Percentiles rank a stretch among this genome's conserved stretches.
phyloP scores from a whole-genome alignment of 306 rosid genomes.

The Malus orientalis region DNA sequence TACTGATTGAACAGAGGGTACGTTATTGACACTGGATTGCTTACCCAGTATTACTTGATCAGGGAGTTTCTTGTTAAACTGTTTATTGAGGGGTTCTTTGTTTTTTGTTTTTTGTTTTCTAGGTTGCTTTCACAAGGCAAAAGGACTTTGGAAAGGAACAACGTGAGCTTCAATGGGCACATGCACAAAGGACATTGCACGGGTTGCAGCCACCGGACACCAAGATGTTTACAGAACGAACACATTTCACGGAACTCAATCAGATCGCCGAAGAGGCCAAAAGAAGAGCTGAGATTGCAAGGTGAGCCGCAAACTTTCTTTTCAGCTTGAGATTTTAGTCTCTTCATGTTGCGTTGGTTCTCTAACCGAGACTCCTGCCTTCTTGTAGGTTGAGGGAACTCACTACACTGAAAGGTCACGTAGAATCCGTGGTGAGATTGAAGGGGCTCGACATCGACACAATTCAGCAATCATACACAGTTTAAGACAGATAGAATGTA shows the following conservation, averaged over 20 bases:
- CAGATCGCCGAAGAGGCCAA: slow-evolving; percentile 99
- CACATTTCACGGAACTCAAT: slow-evolving; percentile 80
- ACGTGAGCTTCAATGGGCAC: slow-evolving; percentile 98
- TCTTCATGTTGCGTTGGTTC: neutral
- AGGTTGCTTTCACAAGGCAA: slow-evolving; percentile 99
- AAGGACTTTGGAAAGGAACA: slow-evolving; percentile 99
- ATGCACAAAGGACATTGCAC: slow-evolving; percentile 90
- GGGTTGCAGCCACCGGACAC: slow-evolving; percentile 82
- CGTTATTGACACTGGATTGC: slow-evolving; percentile 7
- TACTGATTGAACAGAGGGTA: slow-evolving; percentile 96
- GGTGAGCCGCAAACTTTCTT: slow-evolving; percentile 28
- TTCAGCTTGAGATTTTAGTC: neutral
- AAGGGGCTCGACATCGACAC: slow-evolving; percentile 96
- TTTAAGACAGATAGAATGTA: slow-evolving; percentile 36
- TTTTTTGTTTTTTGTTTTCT: slow-evolving; percentile 1
- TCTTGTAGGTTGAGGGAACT: slow-evolving; percentile 60
- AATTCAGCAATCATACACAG: slow-evolving; percentile 96
- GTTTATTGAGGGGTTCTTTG: slow-evolving; percentile 9
- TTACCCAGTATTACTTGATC: slow-evolving; percentile 5
- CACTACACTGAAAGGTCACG: slow-evolving; percentile 88
- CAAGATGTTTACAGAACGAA: slow-evolving; percentile 72
- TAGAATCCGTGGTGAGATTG: slow-evolving; percentile 95
- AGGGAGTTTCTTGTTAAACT: neutral
- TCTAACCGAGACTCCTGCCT: neutral
- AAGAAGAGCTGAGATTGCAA: slow-evolving; percentile 95